Evolutionary conservation across 1,139 yeast species (phyloP), one percentile per base, ranked within the genome.

Genomic region (Scheffersomyces cryptocercus): DNA sequence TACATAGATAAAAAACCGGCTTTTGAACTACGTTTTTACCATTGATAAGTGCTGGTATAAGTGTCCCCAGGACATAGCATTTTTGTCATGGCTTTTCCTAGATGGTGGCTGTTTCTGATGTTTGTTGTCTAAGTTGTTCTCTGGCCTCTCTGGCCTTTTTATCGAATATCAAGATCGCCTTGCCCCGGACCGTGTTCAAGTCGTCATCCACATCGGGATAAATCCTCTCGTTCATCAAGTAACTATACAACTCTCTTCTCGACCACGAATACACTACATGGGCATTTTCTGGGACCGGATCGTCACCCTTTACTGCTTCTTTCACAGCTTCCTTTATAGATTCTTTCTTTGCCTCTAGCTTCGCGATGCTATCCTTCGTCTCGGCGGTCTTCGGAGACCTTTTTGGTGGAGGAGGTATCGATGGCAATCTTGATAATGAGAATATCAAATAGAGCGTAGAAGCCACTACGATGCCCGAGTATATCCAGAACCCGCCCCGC

Each of bases 401-500:
- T 35, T 28, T 26, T 39, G 29, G 46, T 31, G 48, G 42, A 11
- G 51, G 45, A 5, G 48, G 48, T n/a, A 48, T 26, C 33, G 55
- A 56, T 3, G 74, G 72, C 36, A 67, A 46, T 29, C 63, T 59
- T 12, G 70, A 66, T 39, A 71, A 53, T 26, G 67, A 56, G 46
- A 60, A 48, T 46, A 69, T 61, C 33, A 68, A 63, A 52, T 68
- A 73, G 11, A 59, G 56, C 12, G 74, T 64, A 16, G 74, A 64
- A 3, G 58, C 58, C 26, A 68, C 46, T 9, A 73, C 59, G 10
- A 73, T 41, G 5, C 64, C 60, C 2, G 73, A 56, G 47, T 70
- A 73, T 24, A 70, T 36, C 49, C 68, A 62, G 42, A 72, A 68
- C n/a, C 75, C 73, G 38, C 64, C 64, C 40, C 67, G 59, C 49